Conservation (phyloP, 1,139 yeast genomes). For the Kluyveromyces marxianus region DNA sequence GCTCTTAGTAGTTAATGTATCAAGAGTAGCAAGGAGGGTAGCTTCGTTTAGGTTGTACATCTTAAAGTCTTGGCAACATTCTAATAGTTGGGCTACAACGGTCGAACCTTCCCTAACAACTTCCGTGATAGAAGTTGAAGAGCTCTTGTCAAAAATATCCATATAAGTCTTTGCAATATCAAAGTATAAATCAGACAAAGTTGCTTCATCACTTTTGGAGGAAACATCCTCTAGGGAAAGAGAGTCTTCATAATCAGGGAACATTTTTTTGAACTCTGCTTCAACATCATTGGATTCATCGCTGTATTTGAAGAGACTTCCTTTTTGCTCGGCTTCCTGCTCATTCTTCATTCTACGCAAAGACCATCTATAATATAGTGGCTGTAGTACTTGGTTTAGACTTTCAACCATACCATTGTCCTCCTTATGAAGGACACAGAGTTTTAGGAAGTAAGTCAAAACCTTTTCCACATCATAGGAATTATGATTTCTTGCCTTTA, state of each 20-base stretch:
- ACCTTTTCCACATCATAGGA: conserved; percentile 43
- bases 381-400: conserved; percentile 44
- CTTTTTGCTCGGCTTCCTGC: conserved; percentile 51
- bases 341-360: conserved; percentile 59
- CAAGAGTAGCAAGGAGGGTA: conserved; percentile 38
- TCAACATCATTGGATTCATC: conserved; percentile 48
- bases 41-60: conserved; percentile 32
- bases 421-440: conserved; percentile 22
- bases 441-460: conserved; percentile 35
- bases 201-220: conserved; percentile 12
- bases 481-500: conserved; percentile 40
- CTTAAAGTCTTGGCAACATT: conserved; percentile 23
- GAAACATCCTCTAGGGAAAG: conserved; percentile 31
- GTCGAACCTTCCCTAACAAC: conserved; percentile 40
- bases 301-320: conserved; percentile 54
- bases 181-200: conserved; percentile 32
- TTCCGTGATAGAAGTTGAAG: conserved; percentile 21
- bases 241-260: conserved; percentile 81
- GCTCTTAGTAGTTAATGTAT: conserved; percentile 33
- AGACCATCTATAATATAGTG: conserved; percentile 75
- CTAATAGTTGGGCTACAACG: conserved; percentile 29
- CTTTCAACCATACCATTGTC: conserved; percentile 19
- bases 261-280: conserved; percentile 58
- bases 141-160: conserved; percentile 25
- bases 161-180: conserved; percentile 35